Evolutionary conservation across 192 early-diverging fungal species (phyloP), one percentile per base, ranked within the genome.

Genomic region (Mycoemilia scoparia): DNA sequence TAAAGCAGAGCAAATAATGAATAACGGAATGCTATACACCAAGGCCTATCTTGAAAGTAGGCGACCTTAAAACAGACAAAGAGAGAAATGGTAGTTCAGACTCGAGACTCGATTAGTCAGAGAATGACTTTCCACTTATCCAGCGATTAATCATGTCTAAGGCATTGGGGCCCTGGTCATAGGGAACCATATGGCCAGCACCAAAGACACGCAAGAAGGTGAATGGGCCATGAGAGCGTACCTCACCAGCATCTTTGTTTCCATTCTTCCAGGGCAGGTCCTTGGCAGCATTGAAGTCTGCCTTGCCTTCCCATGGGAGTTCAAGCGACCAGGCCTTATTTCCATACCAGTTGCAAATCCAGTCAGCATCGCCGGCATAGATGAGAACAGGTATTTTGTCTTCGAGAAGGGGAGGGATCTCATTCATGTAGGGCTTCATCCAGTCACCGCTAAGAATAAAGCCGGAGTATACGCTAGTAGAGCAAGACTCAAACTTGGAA

Each of bases 341-440:
- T 36, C 65, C 76, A 26, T 72, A 65, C 73, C 76, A 85, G 60
- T 86, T 86, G 72, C 87, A 91, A 42, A 88, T 88, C 51, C 73
- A 92, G 57, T 92, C 87, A 2, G 82, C 82, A 38, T 92, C 87
- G 23, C 92, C 90, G 39, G 82, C 79, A 57, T 91, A 93, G 16
- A 97, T 65, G 24, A 97, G 49, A 7, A 92, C 67, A 17, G 76
- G 75, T 44, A 92, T 67, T 21, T 79, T 80, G 38, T 68, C 73
- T 27, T 74, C 79, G 21, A 95, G 73, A 37, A 92, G 48, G 14
- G 64, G 68, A 19, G 74, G 72, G 6, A 84, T 46, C 45, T 70
- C 66, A 7, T 32, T 40, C 21, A 71, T 67, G 44, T 73, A 88
- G 14, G 87, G 87, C 39, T 71, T 69, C 81, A 85, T 87, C 77